Conservation (phyloP, 2,329 filamentous ascomycete species). For the Phialophora verrucosa region DNA sequence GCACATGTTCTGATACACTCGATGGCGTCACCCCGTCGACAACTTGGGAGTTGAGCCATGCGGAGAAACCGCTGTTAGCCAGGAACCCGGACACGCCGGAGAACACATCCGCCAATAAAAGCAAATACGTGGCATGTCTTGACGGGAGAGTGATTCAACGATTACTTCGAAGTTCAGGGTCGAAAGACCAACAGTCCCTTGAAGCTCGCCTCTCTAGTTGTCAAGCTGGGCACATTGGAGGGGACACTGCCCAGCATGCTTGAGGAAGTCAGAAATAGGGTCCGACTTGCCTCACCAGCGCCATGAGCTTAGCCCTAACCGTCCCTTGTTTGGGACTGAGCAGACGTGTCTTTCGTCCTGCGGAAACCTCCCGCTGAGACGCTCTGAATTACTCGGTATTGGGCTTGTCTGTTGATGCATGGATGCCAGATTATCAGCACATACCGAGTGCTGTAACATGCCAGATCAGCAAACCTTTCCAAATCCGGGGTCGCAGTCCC, state of each 20-base stretch:
- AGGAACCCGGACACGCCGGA: neutral
- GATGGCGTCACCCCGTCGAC: slow-evolving; percentile 4
- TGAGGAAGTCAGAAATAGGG: neutral
- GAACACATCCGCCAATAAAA: neutral
- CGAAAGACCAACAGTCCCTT: neutral
- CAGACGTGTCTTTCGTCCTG: neutral
- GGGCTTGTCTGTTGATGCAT: neutral
- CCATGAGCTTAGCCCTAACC: neutral
- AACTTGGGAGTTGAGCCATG: neutral
- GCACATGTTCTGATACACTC: slow-evolving; percentile 6
- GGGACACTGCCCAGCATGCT: neutral
- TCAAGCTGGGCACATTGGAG: neutral
- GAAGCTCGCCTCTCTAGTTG: neutral
- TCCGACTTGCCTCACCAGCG: too few species aligned
- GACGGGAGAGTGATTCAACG: neutral
- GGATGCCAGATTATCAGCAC: neutral
- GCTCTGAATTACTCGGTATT: neutral
- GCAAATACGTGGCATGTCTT: neutral
- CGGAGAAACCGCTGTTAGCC: neutral
- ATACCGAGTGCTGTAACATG: neutral
- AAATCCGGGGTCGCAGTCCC: neutral
- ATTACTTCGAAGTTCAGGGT: neutral
- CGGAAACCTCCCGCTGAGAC: neutral
- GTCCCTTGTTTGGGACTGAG: neutral
- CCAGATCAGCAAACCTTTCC: neutral